Evolutionary conservation across 148 eudicot genomes (phyloP).

Genomic region (Hydrangea macrophylla): DNA sequence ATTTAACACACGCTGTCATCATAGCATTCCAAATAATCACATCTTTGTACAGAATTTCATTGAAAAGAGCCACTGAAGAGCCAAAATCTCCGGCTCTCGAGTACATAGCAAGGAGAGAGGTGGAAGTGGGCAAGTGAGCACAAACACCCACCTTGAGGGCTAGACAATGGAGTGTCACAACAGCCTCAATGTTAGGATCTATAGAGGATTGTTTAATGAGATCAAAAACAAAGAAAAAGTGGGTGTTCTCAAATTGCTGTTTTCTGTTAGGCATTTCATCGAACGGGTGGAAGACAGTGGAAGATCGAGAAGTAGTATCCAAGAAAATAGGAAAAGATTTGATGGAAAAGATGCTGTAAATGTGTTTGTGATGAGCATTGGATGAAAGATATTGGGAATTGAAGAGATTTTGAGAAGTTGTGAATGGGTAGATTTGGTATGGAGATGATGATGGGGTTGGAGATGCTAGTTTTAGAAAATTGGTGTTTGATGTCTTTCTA

Average conservation of each 20-base stretch:
- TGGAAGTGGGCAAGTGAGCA: conserved; percentile 28
- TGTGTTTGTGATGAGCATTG: background rate
- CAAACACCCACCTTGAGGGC: conserved; percentile 33
- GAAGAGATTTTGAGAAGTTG: background rate
- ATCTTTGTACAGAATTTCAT: conserved; percentile 34
- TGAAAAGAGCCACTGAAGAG: conserved; percentile 28
- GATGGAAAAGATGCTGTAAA: conserved; percentile 6
- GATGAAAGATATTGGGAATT: background rate
- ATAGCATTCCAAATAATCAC: conserved; percentile 43
- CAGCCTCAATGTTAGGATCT: conserved; percentile 19
- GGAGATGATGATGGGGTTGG: background rate
- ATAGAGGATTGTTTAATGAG: conserved; percentile 15
- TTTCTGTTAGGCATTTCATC: conserved; percentile 29
- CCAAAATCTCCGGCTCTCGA: conserved; percentile 34
- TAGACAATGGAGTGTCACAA: conserved; percentile 24
- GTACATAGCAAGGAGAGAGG: conserved; percentile 38
- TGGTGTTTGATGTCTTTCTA: background rate
- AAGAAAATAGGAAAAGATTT: background rate
- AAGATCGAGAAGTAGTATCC: background rate
- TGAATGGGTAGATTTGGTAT: background rate
- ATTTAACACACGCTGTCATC: conserved; percentile 33
- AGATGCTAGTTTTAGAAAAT: conserved; percentile 6
- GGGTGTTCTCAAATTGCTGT: background rate
- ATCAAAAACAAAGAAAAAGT: conserved; percentile 21
- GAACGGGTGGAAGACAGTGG: conserved; percentile 20